Conservation (phyloP, 2,329 filamentous ascomycete genomes). For the Endothia cerciana region DNA sequence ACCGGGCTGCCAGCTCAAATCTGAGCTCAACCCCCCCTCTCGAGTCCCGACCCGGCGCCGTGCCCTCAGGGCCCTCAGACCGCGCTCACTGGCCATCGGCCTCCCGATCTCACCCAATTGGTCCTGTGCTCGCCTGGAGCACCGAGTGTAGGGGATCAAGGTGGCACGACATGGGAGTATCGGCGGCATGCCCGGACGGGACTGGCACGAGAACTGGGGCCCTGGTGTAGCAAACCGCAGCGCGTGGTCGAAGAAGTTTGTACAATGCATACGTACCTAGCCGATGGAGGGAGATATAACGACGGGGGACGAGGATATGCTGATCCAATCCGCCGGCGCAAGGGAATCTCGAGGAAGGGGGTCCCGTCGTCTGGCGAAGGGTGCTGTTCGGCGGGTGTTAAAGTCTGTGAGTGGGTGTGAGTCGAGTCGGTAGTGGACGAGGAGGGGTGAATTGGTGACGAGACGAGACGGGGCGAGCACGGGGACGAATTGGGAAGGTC, state of each 20-base stretch:
- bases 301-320: not conserved
- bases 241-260: too few relatives aligned
- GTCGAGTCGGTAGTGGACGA: not conserved
- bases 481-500: slow-evolving; percentile 13
- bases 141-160: not conserved
- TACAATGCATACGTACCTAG: slow-evolving; percentile 16
- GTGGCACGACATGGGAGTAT: slow-evolving; percentile 9
- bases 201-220: not conserved
- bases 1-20: not conserved
- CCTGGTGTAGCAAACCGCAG: not conserved
- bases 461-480: not conserved
- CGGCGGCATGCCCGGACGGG: not conserved
- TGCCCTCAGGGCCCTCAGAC: not conserved
- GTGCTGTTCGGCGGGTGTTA: not conserved
- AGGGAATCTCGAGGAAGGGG: not conserved
- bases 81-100: not conserved
- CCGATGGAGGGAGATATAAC: not conserved
- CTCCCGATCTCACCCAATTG: not conserved
- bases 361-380: not conserved
- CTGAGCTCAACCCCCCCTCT: not conserved
- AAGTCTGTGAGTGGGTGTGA: not conserved
- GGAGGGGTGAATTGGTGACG: not conserved
- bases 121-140: not conserved
- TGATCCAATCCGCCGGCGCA: not conserved
- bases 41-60: not conserved